Conservation (phyloP, 306 rosid genomes). For the Sindora glabra region DNA sequence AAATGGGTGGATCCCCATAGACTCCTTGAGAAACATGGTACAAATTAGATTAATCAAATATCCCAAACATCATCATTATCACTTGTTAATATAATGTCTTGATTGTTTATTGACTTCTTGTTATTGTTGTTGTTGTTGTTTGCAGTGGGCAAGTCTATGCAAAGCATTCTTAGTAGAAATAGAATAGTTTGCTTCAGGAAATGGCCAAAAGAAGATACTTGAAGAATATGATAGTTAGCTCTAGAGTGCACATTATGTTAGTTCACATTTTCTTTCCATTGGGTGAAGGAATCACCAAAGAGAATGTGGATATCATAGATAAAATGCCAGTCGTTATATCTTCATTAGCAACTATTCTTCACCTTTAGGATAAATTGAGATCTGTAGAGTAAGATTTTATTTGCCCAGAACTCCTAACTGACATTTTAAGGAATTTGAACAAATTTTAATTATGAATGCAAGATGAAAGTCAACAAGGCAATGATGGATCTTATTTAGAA, state of each 20-base stretch:
- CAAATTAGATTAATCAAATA: neutral
- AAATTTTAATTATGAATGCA: neutral
- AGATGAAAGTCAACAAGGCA: constrained; percentile 30
- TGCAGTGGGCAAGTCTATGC: constrained; percentile 35
- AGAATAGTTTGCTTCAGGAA: constrained; percentile 30
- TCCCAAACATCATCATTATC: neutral
- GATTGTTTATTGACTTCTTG: neutral
- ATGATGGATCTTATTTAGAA: constrained; percentile 24
- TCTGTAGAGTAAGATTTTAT: constrained; percentile 29
- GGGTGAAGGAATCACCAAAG: constrained; percentile 20
- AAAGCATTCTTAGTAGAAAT: constrained; percentile 39
- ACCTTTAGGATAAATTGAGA: constrained; percentile 49
- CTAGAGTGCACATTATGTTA: constrained; percentile 21
- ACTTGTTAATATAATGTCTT: too few species aligned
- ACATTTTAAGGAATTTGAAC: too few species aligned
- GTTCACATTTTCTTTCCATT: constrained; percentile 26
- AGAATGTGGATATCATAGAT: constrained; percentile 12
- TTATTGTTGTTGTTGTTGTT: neutral
- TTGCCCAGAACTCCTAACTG: too few species aligned
- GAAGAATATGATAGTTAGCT: constrained; percentile 25
- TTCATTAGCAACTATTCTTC: constrained; percentile 22
- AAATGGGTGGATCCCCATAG: constrained; percentile 28
- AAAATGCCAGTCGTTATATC: constrained; percentile 11
- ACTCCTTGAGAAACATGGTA: constrained; percentile 20
- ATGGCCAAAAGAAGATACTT: constrained; percentile 34